Conservation (phyloP, 345 rosid species). For the Hypericum androsaemum region DNA sequence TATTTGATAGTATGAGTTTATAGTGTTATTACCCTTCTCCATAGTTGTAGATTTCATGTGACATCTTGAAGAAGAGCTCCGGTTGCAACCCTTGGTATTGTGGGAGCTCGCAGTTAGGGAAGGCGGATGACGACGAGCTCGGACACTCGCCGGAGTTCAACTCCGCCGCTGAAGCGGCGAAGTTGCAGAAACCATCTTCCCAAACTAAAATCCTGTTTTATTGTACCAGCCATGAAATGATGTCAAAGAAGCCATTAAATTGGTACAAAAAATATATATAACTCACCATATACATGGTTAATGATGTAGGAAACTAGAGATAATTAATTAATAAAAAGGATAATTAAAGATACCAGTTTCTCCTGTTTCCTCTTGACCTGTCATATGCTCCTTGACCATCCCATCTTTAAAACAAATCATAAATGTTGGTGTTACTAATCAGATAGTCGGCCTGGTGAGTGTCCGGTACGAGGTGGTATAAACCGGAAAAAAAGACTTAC, state of each 20-base stretch:
- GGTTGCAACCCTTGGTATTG: constrained; percentile 88
- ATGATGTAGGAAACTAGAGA: not conserved
- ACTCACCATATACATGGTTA: not conserved
- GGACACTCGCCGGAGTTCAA: constrained; percentile 44
- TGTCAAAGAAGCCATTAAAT: not conserved
- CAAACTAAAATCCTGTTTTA: constrained; percentile 80
- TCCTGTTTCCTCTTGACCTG: constrained; percentile 92
- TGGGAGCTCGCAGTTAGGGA: constrained; percentile 55
- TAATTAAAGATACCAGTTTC: constrained; percentile 61
- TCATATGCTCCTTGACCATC: constrained; percentile 92
- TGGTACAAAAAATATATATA: not conserved
- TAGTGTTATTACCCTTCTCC: constrained; percentile 76
- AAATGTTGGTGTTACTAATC: not conserved
- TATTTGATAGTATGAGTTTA: too few relatives aligned
- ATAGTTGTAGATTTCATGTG: constrained; percentile 96
- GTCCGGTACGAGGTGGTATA: too few relatives aligned
- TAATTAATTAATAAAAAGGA: not conserved
- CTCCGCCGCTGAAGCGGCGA: constrained; percentile 64
- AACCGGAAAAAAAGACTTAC: constrained; percentile 43
- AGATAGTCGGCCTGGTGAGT: too few relatives aligned
- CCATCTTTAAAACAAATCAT: constrained; percentile 46
- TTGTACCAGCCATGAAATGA: not conserved
- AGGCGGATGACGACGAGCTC: constrained; percentile 29
- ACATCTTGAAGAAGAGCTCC: constrained; percentile 96
- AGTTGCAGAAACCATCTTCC: constrained; percentile 99